Conservation (phyloP, 2,329 filamentous ascomycete species). For the Cercospora citrullina region DNA sequence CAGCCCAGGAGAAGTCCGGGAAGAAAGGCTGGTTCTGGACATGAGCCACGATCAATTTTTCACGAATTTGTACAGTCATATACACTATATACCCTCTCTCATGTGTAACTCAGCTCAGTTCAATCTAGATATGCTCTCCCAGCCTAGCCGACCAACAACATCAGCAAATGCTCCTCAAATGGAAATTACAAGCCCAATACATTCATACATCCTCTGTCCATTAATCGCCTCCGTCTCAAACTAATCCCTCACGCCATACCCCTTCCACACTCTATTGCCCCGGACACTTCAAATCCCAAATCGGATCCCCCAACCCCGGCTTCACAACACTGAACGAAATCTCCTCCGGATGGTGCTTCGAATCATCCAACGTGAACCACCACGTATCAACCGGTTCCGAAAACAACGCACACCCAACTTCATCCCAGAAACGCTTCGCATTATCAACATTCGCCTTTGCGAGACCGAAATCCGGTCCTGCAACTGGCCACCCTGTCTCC, state of each 20-base stretch:
- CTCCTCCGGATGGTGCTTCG: background rate
- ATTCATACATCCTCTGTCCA: background rate
- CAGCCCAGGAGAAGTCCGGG: conserved; percentile 13
- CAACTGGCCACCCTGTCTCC: conserved; percentile 82
- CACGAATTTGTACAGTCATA: background rate
- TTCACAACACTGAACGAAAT: conserved; percentile 25
- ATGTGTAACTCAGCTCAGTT: background rate
- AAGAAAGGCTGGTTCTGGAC: conserved; percentile 42
- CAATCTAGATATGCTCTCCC: background rate
- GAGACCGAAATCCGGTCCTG: conserved; percentile 61
- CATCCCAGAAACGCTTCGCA: conserved; percentile 76
- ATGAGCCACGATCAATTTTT: background rate
- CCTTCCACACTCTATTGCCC: background rate
- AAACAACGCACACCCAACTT: conserved; percentile 71
- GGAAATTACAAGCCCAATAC: background rate
- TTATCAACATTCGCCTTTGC: conserved; percentile 65
- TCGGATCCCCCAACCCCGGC: conserved; percentile 41
- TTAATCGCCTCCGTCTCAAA: background rate
- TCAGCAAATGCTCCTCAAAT: background rate
- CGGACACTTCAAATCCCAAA: conserved; percentile 22
- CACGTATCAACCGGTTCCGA: conserved; percentile 58
- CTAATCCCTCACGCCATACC: background rate
- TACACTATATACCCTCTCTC: background rate
- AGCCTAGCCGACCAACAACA: background rate
- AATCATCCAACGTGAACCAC: conserved; percentile 55